These are phyloP conservation scores for Batkoa obscura DNA, from an alignment of 371 early-diverging fungal species.

Conservation along the genomic window DNA sequence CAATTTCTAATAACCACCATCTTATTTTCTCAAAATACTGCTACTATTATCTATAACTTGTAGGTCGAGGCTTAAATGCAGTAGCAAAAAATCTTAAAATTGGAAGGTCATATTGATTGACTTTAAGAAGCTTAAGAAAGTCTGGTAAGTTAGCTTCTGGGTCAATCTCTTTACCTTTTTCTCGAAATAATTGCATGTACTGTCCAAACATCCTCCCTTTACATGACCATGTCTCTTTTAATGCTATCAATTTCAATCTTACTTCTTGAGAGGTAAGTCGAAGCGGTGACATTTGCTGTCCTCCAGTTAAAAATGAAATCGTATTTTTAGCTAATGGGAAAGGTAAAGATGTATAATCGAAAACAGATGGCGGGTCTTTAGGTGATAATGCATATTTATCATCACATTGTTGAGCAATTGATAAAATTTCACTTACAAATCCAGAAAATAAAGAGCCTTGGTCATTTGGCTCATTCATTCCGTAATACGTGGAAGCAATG, in stretches of 20 bases:
- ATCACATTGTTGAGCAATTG: background rate
- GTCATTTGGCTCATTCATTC: background rate
- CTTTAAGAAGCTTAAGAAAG: background rate
- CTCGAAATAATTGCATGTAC: background rate
- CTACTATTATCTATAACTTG: background rate
- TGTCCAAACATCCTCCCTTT: slow-evolving; percentile 4
- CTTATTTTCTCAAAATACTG: background rate
- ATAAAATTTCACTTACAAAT: background rate
- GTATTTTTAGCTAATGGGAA: background rate
- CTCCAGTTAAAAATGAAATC: background rate
- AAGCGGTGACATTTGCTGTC: background rate
- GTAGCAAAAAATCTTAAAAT: slow-evolving; percentile 2
- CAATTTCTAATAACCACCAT: no score
- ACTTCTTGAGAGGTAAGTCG: background rate
- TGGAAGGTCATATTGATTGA: background rate
- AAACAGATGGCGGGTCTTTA: background rate
- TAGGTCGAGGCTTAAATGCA: background rate
- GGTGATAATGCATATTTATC: background rate
- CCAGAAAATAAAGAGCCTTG: background rate
- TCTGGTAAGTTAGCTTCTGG: background rate
- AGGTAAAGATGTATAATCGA: background rate
- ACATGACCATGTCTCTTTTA: slow-evolving; percentile 4
- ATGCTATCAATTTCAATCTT: background rate
- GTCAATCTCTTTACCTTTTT: background rate
- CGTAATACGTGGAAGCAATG: background rate